Conservation (phyloP, 345 rosid species). For the Arabis alpina region DNA sequence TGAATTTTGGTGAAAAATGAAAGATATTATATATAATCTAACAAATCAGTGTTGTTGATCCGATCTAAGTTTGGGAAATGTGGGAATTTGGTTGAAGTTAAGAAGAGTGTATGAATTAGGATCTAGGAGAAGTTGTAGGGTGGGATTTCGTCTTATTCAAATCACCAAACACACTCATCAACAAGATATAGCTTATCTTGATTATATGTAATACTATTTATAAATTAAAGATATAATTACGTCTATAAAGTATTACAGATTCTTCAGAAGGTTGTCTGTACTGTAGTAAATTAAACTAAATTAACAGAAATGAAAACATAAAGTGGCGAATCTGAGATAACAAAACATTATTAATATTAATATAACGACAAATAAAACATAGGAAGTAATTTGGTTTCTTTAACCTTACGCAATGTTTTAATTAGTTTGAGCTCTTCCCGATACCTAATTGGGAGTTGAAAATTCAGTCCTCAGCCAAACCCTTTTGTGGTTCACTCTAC, state of each 20-base stretch:
- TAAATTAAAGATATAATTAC: neutral
- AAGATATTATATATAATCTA: conserved; percentile 6
- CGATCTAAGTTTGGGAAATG: conserved; percentile 44
- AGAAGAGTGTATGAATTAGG: conserved; percentile 32
- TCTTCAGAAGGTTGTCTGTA: conserved; percentile 41
- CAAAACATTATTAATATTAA: conserved; percentile 20
- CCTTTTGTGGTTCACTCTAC: conserved; percentile 38
- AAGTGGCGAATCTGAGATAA: conserved; percentile 39
- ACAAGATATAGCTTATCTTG: conserved; percentile 9
- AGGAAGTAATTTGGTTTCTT: conserved; percentile 38
- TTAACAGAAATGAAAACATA: conserved; percentile 25
- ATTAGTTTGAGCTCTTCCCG: conserved; percentile 44
- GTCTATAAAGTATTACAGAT: conserved; percentile 21
- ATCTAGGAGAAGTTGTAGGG: conserved; percentile 33
- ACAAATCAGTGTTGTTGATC: conserved; percentile 30
- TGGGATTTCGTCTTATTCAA: conserved; percentile 34
- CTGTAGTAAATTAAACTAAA: conserved; percentile 9
- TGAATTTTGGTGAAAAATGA: neutral
- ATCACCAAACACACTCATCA: conserved; percentile 38
- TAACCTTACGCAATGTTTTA: conserved; percentile 45
- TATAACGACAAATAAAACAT: conserved; percentile 35
- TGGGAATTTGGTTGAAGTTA: conserved; percentile 33
- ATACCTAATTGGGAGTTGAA: conserved; percentile 45
- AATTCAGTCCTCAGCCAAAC: conserved; percentile 43
- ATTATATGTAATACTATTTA: conserved; percentile 1